phyloP scores from a whole-genome alignment of 192 early-diverging fungal species.

The Linnemannia exigua region DNA sequence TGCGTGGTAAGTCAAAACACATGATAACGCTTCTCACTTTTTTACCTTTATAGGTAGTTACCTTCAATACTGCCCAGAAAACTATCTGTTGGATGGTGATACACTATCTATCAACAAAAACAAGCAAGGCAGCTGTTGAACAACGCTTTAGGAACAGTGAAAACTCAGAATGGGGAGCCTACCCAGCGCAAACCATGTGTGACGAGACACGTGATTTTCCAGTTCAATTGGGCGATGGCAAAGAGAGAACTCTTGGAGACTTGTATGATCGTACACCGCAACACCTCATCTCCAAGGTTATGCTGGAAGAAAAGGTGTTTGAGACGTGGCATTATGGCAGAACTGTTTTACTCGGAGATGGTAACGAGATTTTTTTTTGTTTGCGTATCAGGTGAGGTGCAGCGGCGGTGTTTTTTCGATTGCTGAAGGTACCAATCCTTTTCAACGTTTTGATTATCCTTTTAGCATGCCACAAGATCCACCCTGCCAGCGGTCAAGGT shows the following conservation, averaged over 20 bases:
- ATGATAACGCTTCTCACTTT: neutral
- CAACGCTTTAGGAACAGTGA: neutral
- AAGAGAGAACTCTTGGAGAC: neutral
- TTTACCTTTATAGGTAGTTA: neutral
- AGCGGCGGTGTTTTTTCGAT: too few species aligned
- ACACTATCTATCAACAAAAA: neutral
- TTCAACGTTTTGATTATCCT: too few species aligned
- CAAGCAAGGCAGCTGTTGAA: neutral
- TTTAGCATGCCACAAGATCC: neutral
- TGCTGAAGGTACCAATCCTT: too few species aligned
- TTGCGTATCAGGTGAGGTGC: too few species aligned
- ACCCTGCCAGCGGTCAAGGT: neutral
- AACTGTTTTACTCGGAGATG: neutral
- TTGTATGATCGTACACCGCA: neutral
- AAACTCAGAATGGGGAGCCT: neutral
- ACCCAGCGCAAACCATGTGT: neutral
- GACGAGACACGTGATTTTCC: neutral
- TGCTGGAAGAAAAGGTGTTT: conserved; percentile 1
- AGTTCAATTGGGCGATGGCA: neutral
- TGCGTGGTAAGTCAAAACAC: too few species aligned
- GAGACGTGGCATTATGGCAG: neutral
- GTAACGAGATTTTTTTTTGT: neutral
- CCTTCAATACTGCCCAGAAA: neutral
- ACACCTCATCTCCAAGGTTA: neutral
- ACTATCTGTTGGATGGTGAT: neutral